Evolutionary conservation across 306 rosid genomes (phyloP).

Genomic region (Gillenia trifoliata): DNA sequence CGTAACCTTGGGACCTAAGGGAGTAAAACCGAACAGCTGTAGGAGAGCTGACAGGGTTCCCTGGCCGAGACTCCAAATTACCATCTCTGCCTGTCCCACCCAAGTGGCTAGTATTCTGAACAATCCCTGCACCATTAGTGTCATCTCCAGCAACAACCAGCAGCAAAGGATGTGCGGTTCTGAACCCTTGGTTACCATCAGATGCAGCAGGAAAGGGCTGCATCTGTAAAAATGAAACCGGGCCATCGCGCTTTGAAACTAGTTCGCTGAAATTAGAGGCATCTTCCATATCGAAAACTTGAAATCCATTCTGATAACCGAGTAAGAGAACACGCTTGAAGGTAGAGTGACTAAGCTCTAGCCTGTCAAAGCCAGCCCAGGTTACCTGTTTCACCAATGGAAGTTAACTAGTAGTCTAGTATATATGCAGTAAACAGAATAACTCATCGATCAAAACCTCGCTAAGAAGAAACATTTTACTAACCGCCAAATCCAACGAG

Average conservation of each 20-base stretch:
- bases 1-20: conserved; percentile 64
- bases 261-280: conserved; percentile 68
- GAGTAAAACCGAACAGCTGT: conserved; percentile 86
- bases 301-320: conserved; percentile 88
- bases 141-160: conserved; percentile 79
- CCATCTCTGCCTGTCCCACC: conserved; percentile 46
- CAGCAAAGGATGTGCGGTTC: conserved; percentile 60
- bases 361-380: conserved; percentile 87
- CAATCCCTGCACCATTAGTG: conserved; percentile 11
- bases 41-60: conserved; percentile 44
- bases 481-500: background rate
- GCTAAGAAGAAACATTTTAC: background rate
- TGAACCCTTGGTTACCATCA: conserved; percentile 53
- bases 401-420: background rate
- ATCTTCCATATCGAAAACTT: conserved; percentile 80
- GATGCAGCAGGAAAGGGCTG: conserved; percentile 60
- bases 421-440: background rate
- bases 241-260: conserved; percentile 79
- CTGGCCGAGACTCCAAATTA: conserved; percentile 38
- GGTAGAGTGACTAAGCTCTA: conserved; percentile 55
- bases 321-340: conserved; percentile 59
- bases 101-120: conserved; percentile 31
- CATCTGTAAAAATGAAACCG: conserved; percentile 81
- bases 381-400: conserved; percentile 52
- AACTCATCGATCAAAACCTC: background rate